A percentile compares a stretch with the other conserved stretches of the same genome.
phyloP scores from a whole-genome alignment of 225 moss, liverwort and hornwort genomes.

The Pseudisothecium myosuroides region DNA sequence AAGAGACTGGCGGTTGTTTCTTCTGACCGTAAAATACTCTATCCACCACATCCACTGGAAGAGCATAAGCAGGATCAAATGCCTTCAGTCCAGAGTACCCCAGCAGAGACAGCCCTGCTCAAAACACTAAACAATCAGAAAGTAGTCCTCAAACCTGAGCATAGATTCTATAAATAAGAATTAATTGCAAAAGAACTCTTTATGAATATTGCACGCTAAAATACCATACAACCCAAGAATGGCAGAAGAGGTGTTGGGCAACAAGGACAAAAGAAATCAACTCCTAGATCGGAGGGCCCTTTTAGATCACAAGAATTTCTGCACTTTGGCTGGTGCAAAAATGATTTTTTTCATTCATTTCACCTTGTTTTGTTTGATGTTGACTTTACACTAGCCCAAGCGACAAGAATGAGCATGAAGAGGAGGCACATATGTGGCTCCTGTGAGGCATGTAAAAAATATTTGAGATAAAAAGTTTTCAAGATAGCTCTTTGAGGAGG shows the following conservation, averaged over 20 bases:
- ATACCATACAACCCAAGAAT: neutral
- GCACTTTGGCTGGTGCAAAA: neutral
- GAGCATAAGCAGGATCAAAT: constrained; percentile 77
- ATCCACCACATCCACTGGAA: constrained; percentile 73
- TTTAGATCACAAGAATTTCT: neutral
- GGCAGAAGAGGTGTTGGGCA: neutral
- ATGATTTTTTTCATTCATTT: neutral
- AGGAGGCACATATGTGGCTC: neutral
- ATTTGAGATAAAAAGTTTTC: neutral
- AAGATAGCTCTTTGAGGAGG: neutral
- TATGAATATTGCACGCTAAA: neutral
- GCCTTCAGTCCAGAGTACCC: constrained; percentile 58
- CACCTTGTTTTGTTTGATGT: neutral
- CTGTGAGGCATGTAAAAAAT: too few relatives aligned
- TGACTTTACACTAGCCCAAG: neutral
- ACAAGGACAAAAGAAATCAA: neutral
- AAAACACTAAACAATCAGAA: neutral
- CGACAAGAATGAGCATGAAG: neutral
- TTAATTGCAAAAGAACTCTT: neutral
- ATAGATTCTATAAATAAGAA: neutral
- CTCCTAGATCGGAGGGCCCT: neutral
- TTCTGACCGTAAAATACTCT: constrained; percentile 16
- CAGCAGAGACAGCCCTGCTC: constrained; percentile 67
- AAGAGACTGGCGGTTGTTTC: neutral
- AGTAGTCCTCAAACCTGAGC: neutral